Conservation (phyloP, 306 rosid species). For the Vicia villosa region DNA sequence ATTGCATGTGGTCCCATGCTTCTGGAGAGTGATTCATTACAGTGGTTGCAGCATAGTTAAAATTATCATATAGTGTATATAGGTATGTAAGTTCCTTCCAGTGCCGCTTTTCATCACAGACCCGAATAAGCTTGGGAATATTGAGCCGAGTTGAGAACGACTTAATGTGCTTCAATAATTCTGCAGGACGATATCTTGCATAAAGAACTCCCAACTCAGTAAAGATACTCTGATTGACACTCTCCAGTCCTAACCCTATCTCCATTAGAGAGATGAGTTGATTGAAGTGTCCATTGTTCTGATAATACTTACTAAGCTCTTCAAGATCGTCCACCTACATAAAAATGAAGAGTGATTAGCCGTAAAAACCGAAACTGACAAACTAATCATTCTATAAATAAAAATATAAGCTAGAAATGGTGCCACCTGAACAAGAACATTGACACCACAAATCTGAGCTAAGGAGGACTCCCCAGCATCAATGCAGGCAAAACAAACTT, state of each 20-base stretch:
- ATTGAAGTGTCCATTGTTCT: constrained; percentile 81
- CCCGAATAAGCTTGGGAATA: constrained; percentile 87
- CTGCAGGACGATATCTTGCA: constrained; percentile 80
- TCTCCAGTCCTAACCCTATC: constrained; percentile 82
- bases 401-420: constrained; percentile 8
- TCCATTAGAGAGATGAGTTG: constrained; percentile 90
- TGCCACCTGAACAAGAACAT: constrained; percentile 77
- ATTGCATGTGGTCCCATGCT: constrained; percentile 96
- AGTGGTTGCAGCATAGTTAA: constrained; percentile 86
- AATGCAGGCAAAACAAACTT: constrained; percentile 91
- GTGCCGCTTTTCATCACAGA: constrained; percentile 86
- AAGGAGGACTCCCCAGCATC: constrained; percentile 92
- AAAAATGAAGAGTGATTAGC: constrained; percentile 11
- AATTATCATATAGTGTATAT: constrained; percentile 74
- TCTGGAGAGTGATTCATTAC: constrained; percentile 89
- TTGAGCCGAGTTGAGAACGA: constrained; percentile 81
- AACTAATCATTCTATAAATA: constrained; percentile 21
- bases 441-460: constrained; percentile 95
- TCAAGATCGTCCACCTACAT: constrained; percentile 83
- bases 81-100: constrained; percentile 82
- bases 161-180: constrained; percentile 82
- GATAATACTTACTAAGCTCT: constrained; percentile 86
- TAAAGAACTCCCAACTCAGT: constrained; percentile 90
- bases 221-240: constrained; percentile 89
- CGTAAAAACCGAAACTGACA: constrained; percentile 28